A percentile compares a stretch with the other conserved stretches of the same genome.
These are phyloP conservation scores for Ogataea allantospora DNA, from an alignment of 805 yeast genomes.

Conservation along the genomic window DNA sequence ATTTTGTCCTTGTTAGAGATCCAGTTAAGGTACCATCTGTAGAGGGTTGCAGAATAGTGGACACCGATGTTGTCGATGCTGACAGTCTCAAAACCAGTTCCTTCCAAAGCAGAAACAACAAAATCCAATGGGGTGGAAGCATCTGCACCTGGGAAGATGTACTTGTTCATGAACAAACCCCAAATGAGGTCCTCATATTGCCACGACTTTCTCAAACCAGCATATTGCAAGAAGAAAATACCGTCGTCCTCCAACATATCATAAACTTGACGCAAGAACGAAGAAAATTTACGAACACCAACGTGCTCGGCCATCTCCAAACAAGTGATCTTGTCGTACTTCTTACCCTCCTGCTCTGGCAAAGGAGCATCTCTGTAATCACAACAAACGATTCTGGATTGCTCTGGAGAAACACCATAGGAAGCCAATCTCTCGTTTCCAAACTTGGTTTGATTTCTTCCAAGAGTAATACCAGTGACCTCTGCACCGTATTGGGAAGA, in stretches of 20 bases:
- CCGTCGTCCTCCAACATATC: slow-evolving; percentile 93
- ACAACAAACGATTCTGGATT: slow-evolving; percentile 73
- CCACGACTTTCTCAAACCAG: slow-evolving; percentile 90
- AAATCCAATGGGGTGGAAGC: slow-evolving; percentile 92
- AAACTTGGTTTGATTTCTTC: slow-evolving; percentile 88
- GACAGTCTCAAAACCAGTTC: slow-evolving; percentile 82
- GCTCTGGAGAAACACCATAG: slow-evolving; percentile 67
- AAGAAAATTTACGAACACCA: slow-evolving; percentile 78
- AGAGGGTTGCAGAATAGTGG: slow-evolving; percentile 85
- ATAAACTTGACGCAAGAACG: slow-evolving; percentile 76
- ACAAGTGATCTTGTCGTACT: slow-evolving; percentile 84
- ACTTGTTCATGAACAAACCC: slow-evolving; percentile 96
- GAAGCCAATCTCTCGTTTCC: slow-evolving; percentile 69
- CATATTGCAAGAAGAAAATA: slow-evolving; percentile 79
- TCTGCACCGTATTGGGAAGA: slow-evolving; percentile 79
- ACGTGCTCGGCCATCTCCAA: slow-evolving; percentile 97
- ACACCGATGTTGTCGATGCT: slow-evolving; percentile 87
- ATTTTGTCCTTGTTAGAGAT: slow-evolving; percentile 74
- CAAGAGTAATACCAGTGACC: slow-evolving; percentile 87
- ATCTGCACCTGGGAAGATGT: slow-evolving; percentile 96
- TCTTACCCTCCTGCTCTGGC: slow-evolving; percentile 47
- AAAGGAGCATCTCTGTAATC: slow-evolving; percentile 91
- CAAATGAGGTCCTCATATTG: slow-evolving; percentile 91
- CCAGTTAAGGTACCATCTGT: slow-evolving; percentile 97
- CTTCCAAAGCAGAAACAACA: slow-evolving; percentile 73